Percentiles rank a stretch among this genome's conserved stretches.
phyloP scores from a whole-genome alignment of 371 early-diverging fungal species.

The Actinomucor elegans region DNA sequence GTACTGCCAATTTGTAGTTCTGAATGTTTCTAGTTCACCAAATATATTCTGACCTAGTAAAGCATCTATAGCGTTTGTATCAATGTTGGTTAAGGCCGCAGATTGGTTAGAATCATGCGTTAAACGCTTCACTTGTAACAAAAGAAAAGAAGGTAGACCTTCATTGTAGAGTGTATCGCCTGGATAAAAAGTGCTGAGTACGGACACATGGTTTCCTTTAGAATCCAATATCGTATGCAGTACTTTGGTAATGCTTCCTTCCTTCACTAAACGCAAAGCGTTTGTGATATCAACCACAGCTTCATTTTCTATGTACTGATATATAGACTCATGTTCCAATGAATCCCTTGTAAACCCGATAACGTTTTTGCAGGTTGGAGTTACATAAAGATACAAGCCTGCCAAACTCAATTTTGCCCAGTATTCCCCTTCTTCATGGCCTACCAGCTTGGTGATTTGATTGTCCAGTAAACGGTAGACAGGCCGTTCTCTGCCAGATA shows the following conservation, averaged over 20 bases:
- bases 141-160: conserved; percentile 28
- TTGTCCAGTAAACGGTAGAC: conserved; percentile 24
- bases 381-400: conserved; percentile 53
- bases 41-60: conserved; percentile 25
- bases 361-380: conserved; percentile 26
- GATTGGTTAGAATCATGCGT: not conserved
- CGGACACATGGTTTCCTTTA: conserved; percentile 38
- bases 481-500: conserved; percentile 49
- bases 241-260: conserved; percentile 25
- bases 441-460: conserved; percentile 5
- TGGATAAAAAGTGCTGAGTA: conserved; percentile 40
- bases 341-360: conserved; percentile 40
- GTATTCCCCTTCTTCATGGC: conserved; percentile 24
- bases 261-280: conserved; percentile 34
- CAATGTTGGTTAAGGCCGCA: not conserved
- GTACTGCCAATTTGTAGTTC: conserved; percentile 45
- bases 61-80: too few relatives aligned
- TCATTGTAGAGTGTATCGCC: conserved; percentile 21
- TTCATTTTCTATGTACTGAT: conserved; percentile 49
- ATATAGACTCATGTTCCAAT: conserved; percentile 44
- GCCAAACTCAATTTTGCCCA: conserved; percentile 61
- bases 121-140: conserved; percentile 24
- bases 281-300: conserved; percentile 37
- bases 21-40: conserved; percentile 23
- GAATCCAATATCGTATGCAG: conserved; percentile 35